Evolutionary conservation across 129 eudicot species (phyloP), one percentile per base, ranked within the genome.

Genomic region (Flaveria sonorensis): DNA sequence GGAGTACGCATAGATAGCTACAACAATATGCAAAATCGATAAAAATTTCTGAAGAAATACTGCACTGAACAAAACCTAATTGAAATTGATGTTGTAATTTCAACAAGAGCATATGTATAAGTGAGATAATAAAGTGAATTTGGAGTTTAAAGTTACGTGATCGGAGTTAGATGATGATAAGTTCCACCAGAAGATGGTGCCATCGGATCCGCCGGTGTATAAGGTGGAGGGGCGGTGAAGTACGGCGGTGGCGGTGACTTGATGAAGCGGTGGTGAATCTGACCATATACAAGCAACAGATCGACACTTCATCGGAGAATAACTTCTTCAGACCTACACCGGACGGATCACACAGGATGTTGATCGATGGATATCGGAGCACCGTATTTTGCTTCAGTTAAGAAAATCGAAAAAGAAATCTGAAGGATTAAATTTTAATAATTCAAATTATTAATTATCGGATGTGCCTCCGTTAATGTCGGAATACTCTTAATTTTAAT

Each of bases 101-200:
- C 15, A 36, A 66, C 50, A 71, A 0, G 55, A 10, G 15, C 16
- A 24, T 6, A 45, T 69, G 71, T 40, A 66, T 45, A 32, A 47
- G 42, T 36, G 60, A 68, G 15, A 46, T 4, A 21, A 10, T 51
- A 23, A 28, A 70, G 23, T 78, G 70, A 30, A 19, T 2, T 30
- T n/a, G 11, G 72, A 71, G 64, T 68, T 56, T 56, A 19, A 48
- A 71, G 72, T 46, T 47, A 89, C 94, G 79, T 81, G 61, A 70
- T 80, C 74, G 81, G 82, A 56, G 69, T n/a, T 59, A n/a, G 86
- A 72, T 57, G 83, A 64, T 28, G 86, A 45, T 68, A 94, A 47
- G 67, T 87, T 86, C 99, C 99, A 95, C 91, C 94, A 92, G 95
- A 95, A 82, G 87, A 95, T 88, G 88, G 96, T 86, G 96, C 99